Conservation (phyloP, 1,139 yeast genomes). For the Sugiyamaella sp. region DNA sequence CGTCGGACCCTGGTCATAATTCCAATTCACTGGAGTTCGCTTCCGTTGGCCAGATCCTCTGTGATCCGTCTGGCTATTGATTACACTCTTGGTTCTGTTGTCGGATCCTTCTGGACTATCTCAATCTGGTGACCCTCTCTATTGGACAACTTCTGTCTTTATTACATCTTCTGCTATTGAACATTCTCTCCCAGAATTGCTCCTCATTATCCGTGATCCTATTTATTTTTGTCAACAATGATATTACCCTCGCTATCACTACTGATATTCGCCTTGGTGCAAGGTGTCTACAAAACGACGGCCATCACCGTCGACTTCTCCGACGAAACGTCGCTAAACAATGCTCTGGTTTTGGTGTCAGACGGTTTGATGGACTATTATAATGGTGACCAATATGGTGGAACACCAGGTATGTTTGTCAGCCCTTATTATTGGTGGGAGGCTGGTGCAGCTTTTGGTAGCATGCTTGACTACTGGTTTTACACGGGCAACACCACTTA, state of each 20-base stretch:
- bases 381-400: conserved; percentile 69
- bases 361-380: conserved; percentile 84
- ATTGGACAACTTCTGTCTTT: no score
- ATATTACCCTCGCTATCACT: conserved; percentile 6
- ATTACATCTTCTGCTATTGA: conserved; percentile 1
- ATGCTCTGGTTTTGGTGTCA: conserved; percentile 62
- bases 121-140: no score
- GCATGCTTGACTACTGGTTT: conserved; percentile 75
- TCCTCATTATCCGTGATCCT: not conserved
- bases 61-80: no score
- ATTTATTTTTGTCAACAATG: conserved; percentile 6
- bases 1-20: no score
- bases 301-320: conserved; percentile 28
- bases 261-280: not conserved
- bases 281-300: not conserved
- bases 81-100: no score
- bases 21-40: no score
- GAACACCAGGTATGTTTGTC: conserved; percentile 81
- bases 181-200: not conserved
- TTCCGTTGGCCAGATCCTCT: no score
- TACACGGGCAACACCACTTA: conserved; percentile 73
- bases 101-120: no score
- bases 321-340: conserved; percentile 43
- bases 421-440: conserved; percentile 98
- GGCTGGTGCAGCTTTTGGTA: conserved; percentile 96